Conservation (phyloP, 164 flowering plant species). For the Aristolochia californica region DNA sequence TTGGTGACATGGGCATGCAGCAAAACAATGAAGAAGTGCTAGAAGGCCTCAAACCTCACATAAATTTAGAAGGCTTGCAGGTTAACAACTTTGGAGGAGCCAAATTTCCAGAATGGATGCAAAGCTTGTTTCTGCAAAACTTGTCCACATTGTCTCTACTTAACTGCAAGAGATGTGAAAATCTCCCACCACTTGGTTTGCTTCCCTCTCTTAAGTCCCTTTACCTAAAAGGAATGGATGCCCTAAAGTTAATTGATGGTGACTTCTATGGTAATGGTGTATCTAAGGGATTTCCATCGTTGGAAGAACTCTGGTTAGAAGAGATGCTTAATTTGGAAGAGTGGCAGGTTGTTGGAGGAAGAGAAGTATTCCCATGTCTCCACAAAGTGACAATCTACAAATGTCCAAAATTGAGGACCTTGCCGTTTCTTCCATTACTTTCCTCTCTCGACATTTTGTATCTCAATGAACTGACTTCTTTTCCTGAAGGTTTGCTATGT, state of each 20-base stretch:
- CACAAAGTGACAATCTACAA: background rate
- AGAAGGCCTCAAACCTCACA: constrained; percentile 16
- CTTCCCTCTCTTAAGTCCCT: constrained; percentile 14
- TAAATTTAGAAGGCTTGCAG: constrained; percentile 9
- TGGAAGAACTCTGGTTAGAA: constrained; percentile 2
- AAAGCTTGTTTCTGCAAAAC: background rate
- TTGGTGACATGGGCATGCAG: background rate
- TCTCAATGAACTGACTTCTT: too few relatives aligned
- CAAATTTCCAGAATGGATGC: constrained; percentile 16
- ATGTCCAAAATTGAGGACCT: constrained; percentile 9
- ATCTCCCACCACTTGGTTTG: constrained; percentile 14
- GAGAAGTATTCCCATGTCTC: constrained; percentile 5
- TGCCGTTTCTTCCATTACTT: too few relatives aligned
- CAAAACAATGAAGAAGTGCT: constrained; percentile 4
- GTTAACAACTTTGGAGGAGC: constrained; percentile 13
- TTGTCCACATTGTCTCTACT: constrained; percentile 4
- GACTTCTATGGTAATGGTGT: constrained; percentile 2
- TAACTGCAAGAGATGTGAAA: constrained; percentile 12
- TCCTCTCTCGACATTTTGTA: too few relatives aligned
- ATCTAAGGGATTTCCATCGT: constrained; percentile 2
- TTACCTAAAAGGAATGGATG: constrained; percentile 5
- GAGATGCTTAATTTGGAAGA: constrained; percentile 9
- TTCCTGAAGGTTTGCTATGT: constrained; percentile 7
- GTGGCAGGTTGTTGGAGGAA: constrained; percentile 4
- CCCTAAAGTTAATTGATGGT: constrained; percentile 1